A percentile compares a stretch with the other conserved stretches of the same genome.
phyloP scores from a whole-genome alignment of 2,329 filamentous ascomycete genomes.

The Cytospora mali region DNA sequence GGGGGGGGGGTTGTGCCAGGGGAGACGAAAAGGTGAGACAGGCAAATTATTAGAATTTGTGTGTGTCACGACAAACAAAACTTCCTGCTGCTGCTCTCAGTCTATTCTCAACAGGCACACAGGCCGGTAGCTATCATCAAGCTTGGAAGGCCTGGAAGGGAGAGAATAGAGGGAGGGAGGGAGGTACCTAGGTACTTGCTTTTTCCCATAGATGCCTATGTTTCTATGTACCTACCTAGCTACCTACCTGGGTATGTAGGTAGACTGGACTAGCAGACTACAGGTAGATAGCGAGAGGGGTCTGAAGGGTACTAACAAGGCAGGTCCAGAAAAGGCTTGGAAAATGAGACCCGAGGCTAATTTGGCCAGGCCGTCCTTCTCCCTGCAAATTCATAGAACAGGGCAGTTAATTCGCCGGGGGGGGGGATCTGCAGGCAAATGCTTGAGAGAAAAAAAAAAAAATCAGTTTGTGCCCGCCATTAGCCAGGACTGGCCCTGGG shows the following conservation, averaged over 20 bases:
- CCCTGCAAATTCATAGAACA: background rate
- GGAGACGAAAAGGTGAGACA: conserved; percentile 13
- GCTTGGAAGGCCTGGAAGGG: background rate
- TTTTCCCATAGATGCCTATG: too few species aligned
- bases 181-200: background rate
- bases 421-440: background rate
- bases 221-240: background rate
- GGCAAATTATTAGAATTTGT: conserved; percentile 14
- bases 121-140: background rate
- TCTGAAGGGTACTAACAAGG: background rate
- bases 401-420: background rate
- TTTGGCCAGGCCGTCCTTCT: background rate
- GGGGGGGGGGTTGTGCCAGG: too few species aligned
- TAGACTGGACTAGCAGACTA: too few species aligned
- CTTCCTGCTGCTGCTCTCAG: background rate
- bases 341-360: background rate
- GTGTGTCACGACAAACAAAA: conserved; percentile 20
- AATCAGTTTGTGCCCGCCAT: background rate
- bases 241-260: background rate
- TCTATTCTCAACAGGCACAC: background rate
- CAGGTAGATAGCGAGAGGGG: background rate
- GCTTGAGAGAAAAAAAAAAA: background rate
- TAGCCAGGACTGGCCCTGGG: background rate
- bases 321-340: background rate
- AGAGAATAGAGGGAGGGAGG: background rate